A percentile compares a stretch with the other conserved stretches of the same genome.
These are phyloP conservation scores for Salix viminalis DNA, from an alignment of 345 rosid species.

Conservation along the genomic window DNA sequence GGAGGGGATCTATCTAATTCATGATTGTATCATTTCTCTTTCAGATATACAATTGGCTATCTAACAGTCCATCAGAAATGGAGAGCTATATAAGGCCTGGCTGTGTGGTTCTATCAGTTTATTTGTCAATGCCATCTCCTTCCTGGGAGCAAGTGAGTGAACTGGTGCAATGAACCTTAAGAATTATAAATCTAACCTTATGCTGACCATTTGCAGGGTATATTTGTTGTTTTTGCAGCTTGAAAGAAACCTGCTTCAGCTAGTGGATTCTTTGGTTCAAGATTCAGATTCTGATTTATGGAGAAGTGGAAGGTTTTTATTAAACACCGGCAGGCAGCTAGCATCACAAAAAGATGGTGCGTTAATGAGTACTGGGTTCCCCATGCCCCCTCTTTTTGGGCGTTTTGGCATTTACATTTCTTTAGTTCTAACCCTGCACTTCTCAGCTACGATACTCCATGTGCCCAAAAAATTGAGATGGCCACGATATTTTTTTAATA, in stretches of 20 bases:
- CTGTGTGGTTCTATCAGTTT: conserved; percentile 74
- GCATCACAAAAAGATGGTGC: conserved; percentile 73
- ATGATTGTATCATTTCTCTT: conserved; percentile 12
- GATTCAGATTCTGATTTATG: conserved; percentile 58
- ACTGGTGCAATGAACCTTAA: background rate
- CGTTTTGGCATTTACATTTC: background rate
- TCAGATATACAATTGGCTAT: conserved; percentile 86
- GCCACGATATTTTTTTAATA: background rate
- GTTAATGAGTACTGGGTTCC: conserved; percentile 12
- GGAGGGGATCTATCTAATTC: background rate
- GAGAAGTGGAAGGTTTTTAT: conserved; percentile 66
- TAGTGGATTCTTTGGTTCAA: conserved; percentile 49
- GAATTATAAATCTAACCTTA: conserved; percentile 4
- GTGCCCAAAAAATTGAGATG: background rate
- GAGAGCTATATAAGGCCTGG: conserved; percentile 97
- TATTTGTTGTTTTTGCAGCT: conserved; percentile 43
- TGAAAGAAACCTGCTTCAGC: conserved; percentile 55
- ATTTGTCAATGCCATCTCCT: conserved; percentile 63
- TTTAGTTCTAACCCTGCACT: background rate
- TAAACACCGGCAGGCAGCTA: conserved; percentile 57
- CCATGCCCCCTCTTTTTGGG: background rate
- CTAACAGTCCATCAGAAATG: conserved; percentile 86
- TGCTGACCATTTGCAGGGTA: conserved; percentile 33
- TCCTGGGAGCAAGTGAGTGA: conserved; percentile 78
- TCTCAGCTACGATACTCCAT: background rate